Percentiles rank a stretch among this genome's conserved stretches.
phyloP scores from a whole-genome alignment of 495 filamentous ascomycete species.

The Aspergillus bertholletiae region DNA sequence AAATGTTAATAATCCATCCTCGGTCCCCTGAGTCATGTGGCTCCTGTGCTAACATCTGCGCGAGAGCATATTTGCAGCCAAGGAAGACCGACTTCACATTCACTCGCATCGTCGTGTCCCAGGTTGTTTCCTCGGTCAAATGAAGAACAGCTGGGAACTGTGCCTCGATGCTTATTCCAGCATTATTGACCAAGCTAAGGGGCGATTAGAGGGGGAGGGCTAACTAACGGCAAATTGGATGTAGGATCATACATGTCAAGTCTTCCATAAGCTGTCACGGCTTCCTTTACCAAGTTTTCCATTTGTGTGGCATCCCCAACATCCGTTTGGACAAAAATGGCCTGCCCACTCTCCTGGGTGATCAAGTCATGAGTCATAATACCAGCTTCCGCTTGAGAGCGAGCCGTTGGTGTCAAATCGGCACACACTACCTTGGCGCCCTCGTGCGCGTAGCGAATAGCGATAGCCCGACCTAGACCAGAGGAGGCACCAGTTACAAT shows the following conservation, averaged over 20 bases:
- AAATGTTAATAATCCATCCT: constrained; percentile 57
- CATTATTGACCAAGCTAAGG: constrained; percentile 52
- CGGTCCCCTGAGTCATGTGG: constrained; percentile 38
- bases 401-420: constrained; percentile 34
- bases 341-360: constrained; percentile 28
- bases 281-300: constrained; percentile 29
- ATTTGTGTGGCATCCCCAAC: constrained; percentile 38
- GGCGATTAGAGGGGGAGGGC: constrained; percentile 3
- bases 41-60: constrained; percentile 51
- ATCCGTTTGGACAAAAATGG: constrained; percentile 45
- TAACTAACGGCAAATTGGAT: no score
- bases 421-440: constrained; percentile 48
- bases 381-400: constrained; percentile 24
- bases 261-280: constrained; percentile 39
- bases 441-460: constrained; percentile 37
- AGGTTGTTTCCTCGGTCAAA: constrained; percentile 35
- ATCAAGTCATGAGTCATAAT: constrained; percentile 44
- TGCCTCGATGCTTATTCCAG: constrained; percentile 37
- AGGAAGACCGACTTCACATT: constrained; percentile 49
- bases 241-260: constrained; percentile 51
- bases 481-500: constrained; percentile 49
- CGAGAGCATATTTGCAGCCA: constrained; percentile 46
- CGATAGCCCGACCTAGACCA: constrained; percentile 46
- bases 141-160: constrained; percentile 27
- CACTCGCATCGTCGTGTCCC: constrained; percentile 42